Percentiles rank a stretch among this genome's conserved stretches.
These are phyloP conservation scores for Solanum etuberosum DNA, from an alignment of 257 asterid species.

Conservation along the genomic window DNA sequence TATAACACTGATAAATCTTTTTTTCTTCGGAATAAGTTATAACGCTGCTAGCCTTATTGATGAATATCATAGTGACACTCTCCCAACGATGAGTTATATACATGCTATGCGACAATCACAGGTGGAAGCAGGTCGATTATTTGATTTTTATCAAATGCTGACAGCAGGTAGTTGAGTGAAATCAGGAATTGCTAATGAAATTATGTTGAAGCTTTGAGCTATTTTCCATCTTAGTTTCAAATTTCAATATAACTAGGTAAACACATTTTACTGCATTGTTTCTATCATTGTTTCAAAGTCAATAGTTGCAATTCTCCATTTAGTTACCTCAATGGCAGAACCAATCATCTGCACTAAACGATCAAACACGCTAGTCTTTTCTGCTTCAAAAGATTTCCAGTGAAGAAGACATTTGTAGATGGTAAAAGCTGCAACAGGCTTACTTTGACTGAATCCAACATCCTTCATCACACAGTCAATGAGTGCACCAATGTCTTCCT, in stretches of 20 bases:
- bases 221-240: neutral
- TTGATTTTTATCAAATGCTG: neutral
- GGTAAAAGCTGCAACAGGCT: constrained; percentile 95
- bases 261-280: neutral
- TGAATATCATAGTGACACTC: neutral
- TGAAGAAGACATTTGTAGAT: constrained; percentile 92
- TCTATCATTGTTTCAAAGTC: neutral
- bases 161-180: neutral
- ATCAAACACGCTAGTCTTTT: constrained; percentile 93
- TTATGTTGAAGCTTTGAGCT: neutral
- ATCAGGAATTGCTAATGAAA: neutral
- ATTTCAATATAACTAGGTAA: neutral
- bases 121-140: neutral
- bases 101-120: neutral
- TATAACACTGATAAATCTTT: neutral
- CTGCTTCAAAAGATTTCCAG: constrained; percentile 99
- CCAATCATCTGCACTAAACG: constrained; percentile 96
- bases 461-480: constrained; percentile 75
- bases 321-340: constrained; percentile 38
- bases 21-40: neutral
- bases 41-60: neutral
- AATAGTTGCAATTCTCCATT: neutral
- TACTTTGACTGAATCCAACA: constrained; percentile 94
- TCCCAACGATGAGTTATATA: neutral
- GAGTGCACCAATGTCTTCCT: constrained; percentile 97